Percentiles rank a stretch among this genome's conserved stretches.
Evolutionary conservation across 2,329 filamentous ascomycete species (phyloP).

Genomic region (Venturia pyrina): DNA sequence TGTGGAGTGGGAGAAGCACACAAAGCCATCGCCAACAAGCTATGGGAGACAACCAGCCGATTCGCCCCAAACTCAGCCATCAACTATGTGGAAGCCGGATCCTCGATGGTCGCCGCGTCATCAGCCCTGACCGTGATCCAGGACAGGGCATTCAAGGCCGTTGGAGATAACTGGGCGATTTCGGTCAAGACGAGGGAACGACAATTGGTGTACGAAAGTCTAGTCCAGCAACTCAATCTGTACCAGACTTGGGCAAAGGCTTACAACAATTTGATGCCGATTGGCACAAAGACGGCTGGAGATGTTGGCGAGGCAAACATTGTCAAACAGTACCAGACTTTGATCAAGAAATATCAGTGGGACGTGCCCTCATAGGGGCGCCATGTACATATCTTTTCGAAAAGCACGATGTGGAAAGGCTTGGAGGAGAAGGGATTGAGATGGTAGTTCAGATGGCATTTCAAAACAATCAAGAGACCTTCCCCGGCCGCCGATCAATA

Average conservation of each 20-base stretch:
- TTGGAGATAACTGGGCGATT: not conserved
- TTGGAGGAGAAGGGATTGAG: not conserved
- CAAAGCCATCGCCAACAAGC: not conserved
- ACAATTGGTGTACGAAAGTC: not conserved
- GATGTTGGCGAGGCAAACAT: not conserved
- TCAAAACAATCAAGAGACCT: not conserved
- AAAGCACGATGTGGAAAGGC: not conserved
- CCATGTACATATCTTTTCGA: not conserved
- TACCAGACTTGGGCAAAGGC: not conserved
- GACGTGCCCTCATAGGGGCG: not conserved
- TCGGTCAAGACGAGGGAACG: not conserved
- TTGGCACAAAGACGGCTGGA: not conserved
- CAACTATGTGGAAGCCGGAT: not conserved
- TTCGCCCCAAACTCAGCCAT: not conserved
- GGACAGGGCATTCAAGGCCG: not conserved
- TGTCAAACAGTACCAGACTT: not conserved
- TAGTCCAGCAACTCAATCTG: not conserved
- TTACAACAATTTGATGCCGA: not conserved
- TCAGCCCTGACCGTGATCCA: not conserved
- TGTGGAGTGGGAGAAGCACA: not conserved
- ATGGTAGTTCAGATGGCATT: not conserved
- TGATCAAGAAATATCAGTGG: constrained; percentile 1
- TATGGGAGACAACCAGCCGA: not conserved
- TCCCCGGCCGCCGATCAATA: not conserved
- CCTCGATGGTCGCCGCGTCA: not conserved